phyloP scores from a whole-genome alignment of 768 basidiomycete species.

The Favolaschia claudopus region DNA sequence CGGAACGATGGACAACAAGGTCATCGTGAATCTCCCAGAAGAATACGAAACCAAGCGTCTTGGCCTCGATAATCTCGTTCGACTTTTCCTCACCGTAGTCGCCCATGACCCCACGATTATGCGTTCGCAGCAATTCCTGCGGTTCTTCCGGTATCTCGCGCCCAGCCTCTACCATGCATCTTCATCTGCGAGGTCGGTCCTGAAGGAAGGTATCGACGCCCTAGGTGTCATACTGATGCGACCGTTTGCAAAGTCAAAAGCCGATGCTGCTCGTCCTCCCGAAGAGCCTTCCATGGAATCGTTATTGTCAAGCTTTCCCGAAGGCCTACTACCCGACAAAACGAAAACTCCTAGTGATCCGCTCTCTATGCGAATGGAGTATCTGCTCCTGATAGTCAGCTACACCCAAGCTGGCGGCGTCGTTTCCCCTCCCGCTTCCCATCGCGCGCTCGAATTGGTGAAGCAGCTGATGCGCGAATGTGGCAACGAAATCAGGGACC shows the following conservation, averaged over 20 bases:
- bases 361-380: constrained; percentile 68
- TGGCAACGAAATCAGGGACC: constrained; percentile 42
- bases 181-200: constrained; percentile 55
- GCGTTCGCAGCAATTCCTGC: constrained; percentile 75
- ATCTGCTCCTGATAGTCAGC: constrained; percentile 59
- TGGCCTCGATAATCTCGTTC: constrained; percentile 69
- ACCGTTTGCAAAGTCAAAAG: constrained; percentile 52
- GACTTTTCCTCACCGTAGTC: constrained; percentile 80
- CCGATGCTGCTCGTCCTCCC: constrained; percentile 32
- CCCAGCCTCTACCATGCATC: constrained; percentile 68
- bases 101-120: constrained; percentile 73
- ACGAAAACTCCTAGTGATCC: constrained; percentile 61
- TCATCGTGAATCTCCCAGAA: constrained; percentile 59
- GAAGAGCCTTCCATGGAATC: constrained; percentile 36
- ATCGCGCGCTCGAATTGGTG: constrained; percentile 61
- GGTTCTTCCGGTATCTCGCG: constrained; percentile 62
- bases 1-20: constrained; percentile 49
- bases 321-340: constrained; percentile 47
- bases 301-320: constrained; percentile 37
- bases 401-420: constrained; percentile 62
- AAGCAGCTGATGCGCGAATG: constrained; percentile 65
- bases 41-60: constrained; percentile 67
- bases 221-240: constrained; percentile 63
- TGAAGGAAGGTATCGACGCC: constrained; percentile 75
- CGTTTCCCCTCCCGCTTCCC: constrained; percentile 46